Percentiles rank a stretch among this genome's conserved stretches.
These are phyloP conservation scores for Knoxdaviesia capensis DNA, from an alignment of 2,329 filamentous ascomycete species.

Conservation along the genomic window DNA sequence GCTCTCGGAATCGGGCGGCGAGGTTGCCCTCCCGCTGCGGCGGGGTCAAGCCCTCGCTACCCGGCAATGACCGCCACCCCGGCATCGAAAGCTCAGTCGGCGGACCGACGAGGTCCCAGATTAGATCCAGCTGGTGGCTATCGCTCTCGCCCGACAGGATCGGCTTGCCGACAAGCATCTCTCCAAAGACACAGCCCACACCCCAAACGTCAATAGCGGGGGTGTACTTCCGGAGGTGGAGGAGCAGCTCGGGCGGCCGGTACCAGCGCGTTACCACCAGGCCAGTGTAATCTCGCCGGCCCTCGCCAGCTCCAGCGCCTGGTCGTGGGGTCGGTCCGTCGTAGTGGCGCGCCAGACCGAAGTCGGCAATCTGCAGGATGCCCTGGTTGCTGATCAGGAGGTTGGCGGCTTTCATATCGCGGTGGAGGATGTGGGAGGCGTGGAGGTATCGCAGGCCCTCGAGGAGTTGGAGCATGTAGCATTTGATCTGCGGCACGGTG, in stretches of 20 bases:
- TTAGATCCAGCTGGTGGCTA: slow-evolving; percentile 72
- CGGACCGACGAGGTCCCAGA: slow-evolving; percentile 80
- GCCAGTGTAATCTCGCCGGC: slow-evolving; percentile 81
- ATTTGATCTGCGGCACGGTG: slow-evolving; percentile 84
- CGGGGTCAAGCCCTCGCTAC: slow-evolving; percentile 55
- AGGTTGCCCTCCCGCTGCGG: slow-evolving; percentile 44
- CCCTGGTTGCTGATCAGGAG: slow-evolving; percentile 88
- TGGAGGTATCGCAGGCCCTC: slow-evolving; percentile 83
- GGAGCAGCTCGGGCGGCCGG: slow-evolving; percentile 74
- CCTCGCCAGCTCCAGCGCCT: slow-evolving; percentile 65
- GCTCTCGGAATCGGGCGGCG: slow-evolving; percentile 54
- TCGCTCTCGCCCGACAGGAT: slow-evolving; percentile 85
- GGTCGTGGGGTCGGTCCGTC: slow-evolving; percentile 63
- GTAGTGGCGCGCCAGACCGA: slow-evolving; percentile 83
- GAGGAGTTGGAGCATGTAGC: slow-evolving; percentile 85
- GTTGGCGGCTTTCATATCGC: slow-evolving; percentile 98
- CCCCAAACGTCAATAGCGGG: slow-evolving; percentile 97
- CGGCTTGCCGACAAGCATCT: slow-evolving; percentile 88
- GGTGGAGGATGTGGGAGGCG: slow-evolving; percentile 73
- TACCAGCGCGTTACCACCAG: slow-evolving; percentile 97
- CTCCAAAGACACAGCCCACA: slow-evolving; percentile 94
- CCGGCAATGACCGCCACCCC: slow-evolving; percentile 66
- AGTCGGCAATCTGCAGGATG: slow-evolving; percentile 90
- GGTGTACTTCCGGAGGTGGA: slow-evolving; percentile 82
- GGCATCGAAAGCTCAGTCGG: slow-evolving; percentile 88